phyloP scores from a whole-genome alignment of 345 rosid species.

The Trapa bicornis region DNA sequence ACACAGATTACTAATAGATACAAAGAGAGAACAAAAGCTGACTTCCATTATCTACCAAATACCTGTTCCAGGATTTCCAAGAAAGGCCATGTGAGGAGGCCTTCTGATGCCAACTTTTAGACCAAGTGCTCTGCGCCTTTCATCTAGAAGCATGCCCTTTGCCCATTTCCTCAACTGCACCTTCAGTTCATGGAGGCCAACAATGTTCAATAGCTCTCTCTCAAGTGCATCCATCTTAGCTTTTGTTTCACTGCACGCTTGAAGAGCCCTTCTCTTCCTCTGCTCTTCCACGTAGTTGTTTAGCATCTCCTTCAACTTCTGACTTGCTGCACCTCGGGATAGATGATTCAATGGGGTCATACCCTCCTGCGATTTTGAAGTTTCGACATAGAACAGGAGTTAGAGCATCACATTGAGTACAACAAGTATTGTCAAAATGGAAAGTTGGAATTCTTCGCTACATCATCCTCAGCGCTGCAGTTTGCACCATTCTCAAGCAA shows the following conservation, averaged over 20 bases:
- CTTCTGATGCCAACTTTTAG: slow-evolving; percentile 70
- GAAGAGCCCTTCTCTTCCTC: slow-evolving; percentile 64
- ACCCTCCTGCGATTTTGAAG: slow-evolving; percentile 47
- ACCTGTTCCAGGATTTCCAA: slow-evolving; percentile 99
- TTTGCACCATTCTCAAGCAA: slow-evolving; percentile 77
- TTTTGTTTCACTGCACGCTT: slow-evolving; percentile 64
- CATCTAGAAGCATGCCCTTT: slow-evolving; percentile 97
- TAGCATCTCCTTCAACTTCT: slow-evolving; percentile 47
- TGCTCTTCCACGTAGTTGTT: slow-evolving; percentile 62
- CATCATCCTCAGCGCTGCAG: slow-evolving; percentile 85
- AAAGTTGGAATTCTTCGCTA: slow-evolving; percentile 13
- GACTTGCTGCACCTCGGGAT: slow-evolving; percentile 68
- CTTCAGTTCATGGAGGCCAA: slow-evolving; percentile 79
- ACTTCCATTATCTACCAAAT: background rate
- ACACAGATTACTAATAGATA: background rate
- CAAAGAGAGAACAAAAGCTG: background rate
- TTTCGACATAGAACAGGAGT: background rate
- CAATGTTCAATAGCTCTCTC: slow-evolving; percentile 52
- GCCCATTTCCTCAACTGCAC: slow-evolving; percentile 91
- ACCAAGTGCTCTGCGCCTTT: slow-evolving; percentile 84
- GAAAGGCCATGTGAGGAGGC: slow-evolving; percentile 98
- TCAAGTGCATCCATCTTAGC: slow-evolving; percentile 92
- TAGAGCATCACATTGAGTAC: background rate
- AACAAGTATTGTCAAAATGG: background rate
- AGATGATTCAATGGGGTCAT: slow-evolving; percentile 88